Percentiles rank a stretch among this genome's conserved stretches.
phyloP scores from a whole-genome alignment of 768 basidiomycete species.

The Xerocomellus dryophilus region DNA sequence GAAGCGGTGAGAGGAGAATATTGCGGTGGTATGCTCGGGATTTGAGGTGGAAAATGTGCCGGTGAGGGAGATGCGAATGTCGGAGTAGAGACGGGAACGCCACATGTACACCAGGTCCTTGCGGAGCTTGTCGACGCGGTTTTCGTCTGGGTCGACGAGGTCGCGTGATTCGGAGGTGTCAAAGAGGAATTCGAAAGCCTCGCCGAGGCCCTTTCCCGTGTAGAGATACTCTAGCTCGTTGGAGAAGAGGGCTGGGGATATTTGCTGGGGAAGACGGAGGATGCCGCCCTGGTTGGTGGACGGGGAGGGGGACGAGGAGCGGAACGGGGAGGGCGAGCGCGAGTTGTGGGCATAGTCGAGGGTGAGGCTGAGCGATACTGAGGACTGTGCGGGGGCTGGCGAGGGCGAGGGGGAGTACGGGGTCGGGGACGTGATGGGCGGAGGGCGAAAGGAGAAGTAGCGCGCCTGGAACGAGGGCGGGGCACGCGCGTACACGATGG shows the following conservation, averaged over 20 bases:
- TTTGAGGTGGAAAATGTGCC: constrained; percentile 62
- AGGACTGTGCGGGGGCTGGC: constrained; percentile 55
- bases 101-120: constrained; percentile 97
- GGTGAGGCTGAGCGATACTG: constrained; percentile 53
- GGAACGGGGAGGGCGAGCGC: constrained; percentile 46
- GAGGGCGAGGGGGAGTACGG: constrained; percentile 50
- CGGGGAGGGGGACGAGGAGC: constrained; percentile 45
- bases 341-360: constrained; percentile 41
- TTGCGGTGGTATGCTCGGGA: constrained; percentile 69
- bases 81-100: constrained; percentile 90
- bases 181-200: constrained; percentile 84
- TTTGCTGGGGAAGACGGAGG: constrained; percentile 62
- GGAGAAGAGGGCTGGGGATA: constrained; percentile 78
- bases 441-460: constrained; percentile 77
- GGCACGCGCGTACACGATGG: constrained; percentile 92
- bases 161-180: constrained; percentile 49
- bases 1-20: constrained; percentile 92
- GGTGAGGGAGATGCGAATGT: constrained; percentile 78
- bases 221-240: constrained; percentile 94
- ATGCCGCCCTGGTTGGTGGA: constrained; percentile 43
- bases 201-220: constrained; percentile 85
- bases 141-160: constrained; percentile 49
- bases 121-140: constrained; percentile 77
- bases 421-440: constrained; percentile 48
- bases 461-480: constrained; percentile 88